Evolutionary conservation across 1,284 basidiomycete genomes (phyloP), one percentile per base, ranked within the genome.

Genomic region (Ustilago nuda): DNA sequence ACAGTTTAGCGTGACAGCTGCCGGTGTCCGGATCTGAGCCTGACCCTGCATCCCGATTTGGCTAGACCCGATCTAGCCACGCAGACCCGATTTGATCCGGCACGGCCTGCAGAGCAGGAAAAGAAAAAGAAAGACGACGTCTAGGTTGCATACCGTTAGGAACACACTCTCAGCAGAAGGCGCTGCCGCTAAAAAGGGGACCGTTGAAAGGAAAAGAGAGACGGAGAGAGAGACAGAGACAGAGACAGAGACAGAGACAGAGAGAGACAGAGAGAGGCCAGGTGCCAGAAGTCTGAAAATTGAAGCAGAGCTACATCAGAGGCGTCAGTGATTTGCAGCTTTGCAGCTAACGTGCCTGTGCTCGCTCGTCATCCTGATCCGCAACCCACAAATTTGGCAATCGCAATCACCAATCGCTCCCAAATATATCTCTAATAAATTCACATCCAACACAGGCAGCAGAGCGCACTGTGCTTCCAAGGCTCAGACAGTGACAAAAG

Each of bases 321-420:
- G 33, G 33, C 33, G 35, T 35, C 19, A 19, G 63, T 59, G 63
- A 57, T 66, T 88, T 90, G 86, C 90, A 11, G 86, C 90, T 66
- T 88, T 90, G 86, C 90, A 56, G 60, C 56, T 13, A 56, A 61
- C 60, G 59, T 79, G 61, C 65, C 65, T 56, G 69, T 69, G 53
- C 66, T 76, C 66, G 53, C 66, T 76, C 59, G 66, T 76, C 72
- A 76, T 78, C 37, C 63, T 56, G 56, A 63, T 63, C 52, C 59
- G 56, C 66, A 37, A 53, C 32, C 43, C 39, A 37, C 54, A 52
- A 53, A 48, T 23, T 30, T 48, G 45, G 23, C 23, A 32, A 30
- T 51, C 27, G 37, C 45, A 50, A 39, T 37, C 37, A 30, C 23
- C 27, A 53, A 45, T 45, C 43, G 43, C 48, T 35, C 55, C 27